phyloP scores from a whole-genome alignment of 2,329 filamentous ascomycete genomes.

The Orbilia javanica region DNA sequence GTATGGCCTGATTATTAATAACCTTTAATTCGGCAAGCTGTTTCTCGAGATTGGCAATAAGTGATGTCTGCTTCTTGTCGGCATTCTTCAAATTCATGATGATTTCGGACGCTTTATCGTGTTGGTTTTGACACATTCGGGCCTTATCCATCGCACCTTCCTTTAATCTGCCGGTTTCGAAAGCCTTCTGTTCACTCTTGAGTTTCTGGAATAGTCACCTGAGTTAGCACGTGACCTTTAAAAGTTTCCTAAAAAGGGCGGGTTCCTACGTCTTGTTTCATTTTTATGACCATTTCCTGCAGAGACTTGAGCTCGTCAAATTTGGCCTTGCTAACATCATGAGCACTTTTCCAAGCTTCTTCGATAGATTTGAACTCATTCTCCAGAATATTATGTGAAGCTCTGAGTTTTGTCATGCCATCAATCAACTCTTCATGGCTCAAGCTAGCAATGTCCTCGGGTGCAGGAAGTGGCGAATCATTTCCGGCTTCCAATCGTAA shows the following conservation, averaged over 20 bases:
- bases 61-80: slow-evolving; percentile 79
- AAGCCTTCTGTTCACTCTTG: slow-evolving; percentile 98
- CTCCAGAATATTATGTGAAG: slow-evolving; percentile 85
- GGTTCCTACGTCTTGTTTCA: slow-evolving; percentile 70
- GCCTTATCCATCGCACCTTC: slow-evolving; percentile 87
- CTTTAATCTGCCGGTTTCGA: slow-evolving; percentile 92
- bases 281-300: slow-evolving; percentile 74
- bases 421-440: slow-evolving; percentile 78
- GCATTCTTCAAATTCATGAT: slow-evolving; percentile 92
- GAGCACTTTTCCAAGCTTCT: slow-evolving; percentile 89
- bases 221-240: slow-evolving; percentile 63
- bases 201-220: slow-evolving; percentile 81
- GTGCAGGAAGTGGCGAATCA: slow-evolving; percentile 63
- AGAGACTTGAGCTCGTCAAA: slow-evolving; percentile 54
- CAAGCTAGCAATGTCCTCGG: slow-evolving; percentile 71
- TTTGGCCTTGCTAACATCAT: slow-evolving; percentile 86
- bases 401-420: slow-evolving; percentile 80
- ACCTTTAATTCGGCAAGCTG: slow-evolving; percentile 86
- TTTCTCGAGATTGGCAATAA: slow-evolving; percentile 88
- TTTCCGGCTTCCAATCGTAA: slow-evolving; percentile 72
- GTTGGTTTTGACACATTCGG: slow-evolving; percentile 81
- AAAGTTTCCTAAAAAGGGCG: slow-evolving; percentile 9
- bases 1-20: slow-evolving; percentile 76
- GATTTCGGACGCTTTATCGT: slow-evolving; percentile 90
- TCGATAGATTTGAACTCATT: slow-evolving; percentile 90